phyloP scores from a whole-genome alignment of 495 filamentous ascomycete genomes.

The Neurospora africana region DNA sequence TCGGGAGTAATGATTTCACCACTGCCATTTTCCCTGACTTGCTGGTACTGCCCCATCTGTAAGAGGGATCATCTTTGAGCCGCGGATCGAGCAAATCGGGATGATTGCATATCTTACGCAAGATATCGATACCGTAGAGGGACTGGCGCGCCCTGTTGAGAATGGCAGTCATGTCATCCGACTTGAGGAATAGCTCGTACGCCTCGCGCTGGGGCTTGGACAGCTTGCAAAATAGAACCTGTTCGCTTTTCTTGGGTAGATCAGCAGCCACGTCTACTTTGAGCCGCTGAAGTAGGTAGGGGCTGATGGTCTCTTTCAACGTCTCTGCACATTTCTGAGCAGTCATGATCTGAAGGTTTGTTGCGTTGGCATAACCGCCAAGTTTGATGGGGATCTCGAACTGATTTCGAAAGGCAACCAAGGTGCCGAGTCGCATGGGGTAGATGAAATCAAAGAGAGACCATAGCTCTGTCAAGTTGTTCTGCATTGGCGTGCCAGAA shows the following conservation, averaged over 20 bases:
- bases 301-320: slow-evolving; percentile 80
- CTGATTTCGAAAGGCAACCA: slow-evolving; percentile 77
- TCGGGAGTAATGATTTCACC: slow-evolving; percentile 66
- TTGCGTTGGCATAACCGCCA: slow-evolving; percentile 89
- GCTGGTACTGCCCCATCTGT: slow-evolving; percentile 58
- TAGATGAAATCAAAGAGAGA: slow-evolving; percentile 96
- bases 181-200: slow-evolving; percentile 72
- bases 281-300: slow-evolving; percentile 84
- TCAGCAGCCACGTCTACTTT: slow-evolving; percentile 92
- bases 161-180: slow-evolving; percentile 72
- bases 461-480: slow-evolving; percentile 97
- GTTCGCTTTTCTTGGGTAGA: slow-evolving; percentile 87
- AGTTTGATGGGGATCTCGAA: slow-evolving; percentile 88
- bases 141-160: slow-evolving; percentile 62
- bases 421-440: slow-evolving; percentile 85
- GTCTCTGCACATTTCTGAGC: slow-evolving; percentile 84
- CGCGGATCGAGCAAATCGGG: slow-evolving; percentile 69
- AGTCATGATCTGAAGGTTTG: slow-evolving; percentile 83
- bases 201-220: slow-evolving; percentile 62
- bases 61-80: slow-evolving; percentile 45
- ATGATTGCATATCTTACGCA: slow-evolving; percentile 96
- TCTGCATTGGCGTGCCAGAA: slow-evolving; percentile 94
- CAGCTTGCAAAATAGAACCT: slow-evolving; percentile 89
- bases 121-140: slow-evolving; percentile 76
- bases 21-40: slow-evolving; percentile 96